Evolutionary conservation across 2,329 filamentous ascomycete genomes (phyloP), one percentile per base, ranked within the genome.

Genomic region (Penicillium sp.): DNA sequence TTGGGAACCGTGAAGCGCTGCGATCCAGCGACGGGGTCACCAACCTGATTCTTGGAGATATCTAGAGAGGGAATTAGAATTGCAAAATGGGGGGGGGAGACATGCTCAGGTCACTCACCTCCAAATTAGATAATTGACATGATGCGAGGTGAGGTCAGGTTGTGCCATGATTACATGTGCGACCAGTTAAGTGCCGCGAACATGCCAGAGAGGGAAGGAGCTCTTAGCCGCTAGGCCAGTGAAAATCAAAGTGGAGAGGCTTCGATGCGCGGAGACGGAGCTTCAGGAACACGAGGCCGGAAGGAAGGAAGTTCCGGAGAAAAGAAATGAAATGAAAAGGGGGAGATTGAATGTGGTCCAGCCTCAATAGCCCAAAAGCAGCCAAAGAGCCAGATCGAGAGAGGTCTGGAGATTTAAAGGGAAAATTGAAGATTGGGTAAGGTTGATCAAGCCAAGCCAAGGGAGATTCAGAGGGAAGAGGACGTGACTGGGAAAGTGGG

Each of bases 121-220:
- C 81, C 84, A 86, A 72, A 88, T 85, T 67, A 88, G 76, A 74
- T 87, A 87, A 75, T 88, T 88, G 69, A 88, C 80, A 70, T 87
- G 83, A 76, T 87, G 77, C 66, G 72, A 76, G 58, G 74, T 76
- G 52, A 76, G 72, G 65, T 74, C 70, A 54, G 70, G 67, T 61
- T 70, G 67, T 66, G 69, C 68, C 74, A 77, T 76, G 69, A 70
- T 74, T 71, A 74, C 72, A 75, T 75, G 67, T 71, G 71, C 70
- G 67, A 70, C 63, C 65, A 59, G 51, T 59, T 49, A 58, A 59
- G 55, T 50, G 54, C 55, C 56, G 60, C 59, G 59, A 54, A 60
- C 65, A 67, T 70, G 66, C 67, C 68, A 68, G 63, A 65, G 63
- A 54, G 60, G 59, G 56, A 61, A 57, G 63, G 58, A 53, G 56